These are phyloP conservation scores for Epithele typhae DNA, from an alignment of 768 basidiomycete genomes.

Conservation along the genomic window DNA sequence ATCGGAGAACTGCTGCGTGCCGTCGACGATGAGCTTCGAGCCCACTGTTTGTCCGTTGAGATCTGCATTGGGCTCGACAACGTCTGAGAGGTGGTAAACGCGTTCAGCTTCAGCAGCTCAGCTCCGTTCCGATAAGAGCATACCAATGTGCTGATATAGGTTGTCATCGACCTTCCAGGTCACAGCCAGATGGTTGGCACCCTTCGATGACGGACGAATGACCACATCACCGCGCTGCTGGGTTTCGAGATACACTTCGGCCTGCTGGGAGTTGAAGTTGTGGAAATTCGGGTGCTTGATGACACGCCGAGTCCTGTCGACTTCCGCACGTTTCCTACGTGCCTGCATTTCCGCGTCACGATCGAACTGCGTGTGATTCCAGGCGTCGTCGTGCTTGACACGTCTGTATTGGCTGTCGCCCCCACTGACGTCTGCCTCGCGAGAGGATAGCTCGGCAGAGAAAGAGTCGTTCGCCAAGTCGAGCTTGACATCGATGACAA, in stretches of 20 bases:
- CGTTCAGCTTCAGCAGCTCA: background rate
- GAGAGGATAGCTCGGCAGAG: constrained; percentile 70
- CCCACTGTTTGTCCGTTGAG: constrained; percentile 62
- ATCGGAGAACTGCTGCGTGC: constrained; percentile 82
- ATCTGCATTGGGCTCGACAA: constrained; percentile 76
- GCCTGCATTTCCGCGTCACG: constrained; percentile 69
- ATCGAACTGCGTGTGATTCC: constrained; percentile 61
- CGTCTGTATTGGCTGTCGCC: constrained; percentile 64
- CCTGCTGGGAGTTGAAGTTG: constrained; percentile 86
- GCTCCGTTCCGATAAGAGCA: constrained; percentile 20
- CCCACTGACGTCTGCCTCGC: constrained; percentile 51
- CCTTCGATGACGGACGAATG: constrained; percentile 94
- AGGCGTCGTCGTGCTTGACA: constrained; percentile 53
- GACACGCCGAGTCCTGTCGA: constrained; percentile 72
- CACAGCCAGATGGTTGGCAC: constrained; percentile 87
- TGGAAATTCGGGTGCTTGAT: constrained; percentile 99
- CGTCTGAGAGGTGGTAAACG: constrained; percentile 67
- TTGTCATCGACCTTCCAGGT: constrained; percentile 99
- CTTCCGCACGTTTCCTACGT: constrained; percentile 83
- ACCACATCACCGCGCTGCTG: constrained; percentile 96
- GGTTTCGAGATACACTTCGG: constrained; percentile 83
- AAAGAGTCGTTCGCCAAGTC: constrained; percentile 58
- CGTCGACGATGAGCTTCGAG: constrained; percentile 67
- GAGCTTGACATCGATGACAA: constrained; percentile 70
- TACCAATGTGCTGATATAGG: constrained; percentile 94